Evolutionary conservation across 805 yeast genomes (phyloP).

Genomic region (Blastobotrys chiropterorum): DNA sequence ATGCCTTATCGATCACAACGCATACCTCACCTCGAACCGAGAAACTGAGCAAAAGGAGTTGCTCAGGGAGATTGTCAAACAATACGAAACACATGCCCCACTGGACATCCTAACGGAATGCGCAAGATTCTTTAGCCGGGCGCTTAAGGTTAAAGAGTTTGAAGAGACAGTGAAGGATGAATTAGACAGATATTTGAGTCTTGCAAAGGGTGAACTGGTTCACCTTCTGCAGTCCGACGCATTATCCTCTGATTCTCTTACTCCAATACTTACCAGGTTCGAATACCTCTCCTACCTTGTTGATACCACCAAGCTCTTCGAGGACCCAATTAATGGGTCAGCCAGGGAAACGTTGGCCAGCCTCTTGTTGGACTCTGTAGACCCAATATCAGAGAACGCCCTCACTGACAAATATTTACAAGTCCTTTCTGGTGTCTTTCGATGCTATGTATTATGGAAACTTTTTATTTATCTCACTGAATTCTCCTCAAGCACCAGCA

Average conservation of each 20-base stretch:
- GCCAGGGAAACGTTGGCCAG: background rate
- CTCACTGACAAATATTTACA: background rate
- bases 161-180: constrained; percentile 3
- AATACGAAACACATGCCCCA: constrained; percentile 9
- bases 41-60: constrained; percentile 22
- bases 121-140: constrained; percentile 7
- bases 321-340: background rate
- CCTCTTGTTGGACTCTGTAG: background rate
- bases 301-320: background rate
- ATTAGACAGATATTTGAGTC: background rate
- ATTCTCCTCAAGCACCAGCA: background rate
- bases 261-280: background rate
- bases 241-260: background rate
- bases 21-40: constrained; percentile 16
- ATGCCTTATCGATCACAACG: constrained; percentile 19
- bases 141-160: constrained; percentile 1
- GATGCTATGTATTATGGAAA: background rate
- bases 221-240: background rate
- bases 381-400: background rate
- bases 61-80: constrained; percentile 15
- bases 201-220: background rate
- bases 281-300: background rate
- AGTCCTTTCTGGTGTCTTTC: background rate
- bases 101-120: constrained; percentile 9
- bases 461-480: background rate